These are phyloP conservation scores for Annulohypoxylon maeteangense DNA, from an alignment of 495 filamentous ascomycete species.

Conservation along the genomic window DNA sequence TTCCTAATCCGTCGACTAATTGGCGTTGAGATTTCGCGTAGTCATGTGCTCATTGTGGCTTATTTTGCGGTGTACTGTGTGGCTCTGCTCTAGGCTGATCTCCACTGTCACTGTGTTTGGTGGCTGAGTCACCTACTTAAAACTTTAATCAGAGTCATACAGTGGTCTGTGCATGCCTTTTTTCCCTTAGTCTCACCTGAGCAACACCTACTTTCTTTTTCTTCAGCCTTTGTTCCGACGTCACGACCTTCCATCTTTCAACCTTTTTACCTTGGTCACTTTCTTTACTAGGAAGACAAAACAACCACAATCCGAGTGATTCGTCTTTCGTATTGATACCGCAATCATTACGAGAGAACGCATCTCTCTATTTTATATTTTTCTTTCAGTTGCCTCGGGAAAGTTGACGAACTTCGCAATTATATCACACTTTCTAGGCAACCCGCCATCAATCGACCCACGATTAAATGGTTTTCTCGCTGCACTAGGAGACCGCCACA, in stretches of 20 bases:
- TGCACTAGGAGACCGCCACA: neutral
- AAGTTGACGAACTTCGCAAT: constrained; percentile 10
- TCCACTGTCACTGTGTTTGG: neutral
- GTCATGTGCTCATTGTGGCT: constrained; percentile 29
- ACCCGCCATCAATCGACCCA: neutral
- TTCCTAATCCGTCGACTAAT: neutral
- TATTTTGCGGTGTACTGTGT: neutral
- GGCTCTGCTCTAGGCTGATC: neutral
- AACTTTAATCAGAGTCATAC: neutral
- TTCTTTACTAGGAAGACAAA: constrained; percentile 4
- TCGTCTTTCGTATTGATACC: neutral
- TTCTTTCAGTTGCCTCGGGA: constrained; percentile 14
- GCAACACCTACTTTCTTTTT: constrained; percentile 1
- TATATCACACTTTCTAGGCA: constrained; percentile 18
- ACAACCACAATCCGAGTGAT: neutral
- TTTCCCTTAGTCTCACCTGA: constrained; percentile 1
- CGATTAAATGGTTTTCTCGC: constrained; percentile 25
- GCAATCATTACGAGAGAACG: neutral
- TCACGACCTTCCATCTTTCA: constrained; percentile 26
- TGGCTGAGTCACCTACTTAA: neutral
- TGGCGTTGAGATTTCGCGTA: constrained; percentile 10
- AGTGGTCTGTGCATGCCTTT: neutral
- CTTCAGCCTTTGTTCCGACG: constrained; percentile 37
- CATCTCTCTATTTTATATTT: neutral
- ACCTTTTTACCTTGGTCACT: constrained; percentile 6